phyloP scores from a whole-genome alignment of 129 eudicot genomes.

The Flaveria robusta region DNA sequence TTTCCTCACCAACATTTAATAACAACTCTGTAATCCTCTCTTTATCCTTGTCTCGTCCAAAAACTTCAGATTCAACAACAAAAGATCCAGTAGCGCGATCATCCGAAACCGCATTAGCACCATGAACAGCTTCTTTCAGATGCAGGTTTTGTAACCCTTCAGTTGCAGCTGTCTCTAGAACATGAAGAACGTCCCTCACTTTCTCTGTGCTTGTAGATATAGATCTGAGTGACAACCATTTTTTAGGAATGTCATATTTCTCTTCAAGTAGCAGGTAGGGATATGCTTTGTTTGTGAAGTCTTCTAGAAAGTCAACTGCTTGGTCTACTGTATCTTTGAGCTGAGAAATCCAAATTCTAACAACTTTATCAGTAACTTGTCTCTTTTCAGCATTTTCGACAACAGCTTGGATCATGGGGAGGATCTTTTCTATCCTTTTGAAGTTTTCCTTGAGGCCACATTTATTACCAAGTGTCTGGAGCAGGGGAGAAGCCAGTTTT shows the following conservation, averaged over 20 bases:
- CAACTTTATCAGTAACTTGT: slow-evolving; percentile 19
- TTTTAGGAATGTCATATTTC: neutral
- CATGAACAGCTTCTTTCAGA: slow-evolving; percentile 15
- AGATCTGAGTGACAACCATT: slow-evolving; percentile 8
- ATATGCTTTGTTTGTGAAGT: slow-evolving; percentile 21
- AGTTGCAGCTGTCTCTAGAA: slow-evolving; percentile 24
- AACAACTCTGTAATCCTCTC: slow-evolving; percentile 19
- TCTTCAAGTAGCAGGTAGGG: slow-evolving; percentile 18
- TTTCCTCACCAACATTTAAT: slow-evolving; percentile 6
- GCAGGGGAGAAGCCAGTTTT: slow-evolving; percentile 33
- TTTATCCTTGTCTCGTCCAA: slow-evolving; percentile 34
- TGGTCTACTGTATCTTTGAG: slow-evolving; percentile 36
- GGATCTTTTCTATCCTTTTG: slow-evolving; percentile 23
- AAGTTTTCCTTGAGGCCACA: slow-evolving; percentile 22
- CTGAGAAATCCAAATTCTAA: slow-evolving; percentile 34
- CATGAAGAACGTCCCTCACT: slow-evolving; percentile 18
- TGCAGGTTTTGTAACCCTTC: slow-evolving; percentile 18
- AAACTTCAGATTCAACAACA: slow-evolving; percentile 31
- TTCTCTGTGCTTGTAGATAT: slow-evolving; percentile 19
- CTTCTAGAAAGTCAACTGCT: slow-evolving; percentile 38
- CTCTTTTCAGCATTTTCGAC: slow-evolving; percentile 37
- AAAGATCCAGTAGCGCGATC: slow-evolving; percentile 32
- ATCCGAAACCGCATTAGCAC: slow-evolving; percentile 8
- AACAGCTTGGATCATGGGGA: slow-evolving; percentile 36
- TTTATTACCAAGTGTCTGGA: slow-evolving; percentile 17